These are phyloP conservation scores for Hypoxylon lienhwacheense DNA, from an alignment of 495 filamentous ascomycete species.

Conservation along the genomic window DNA sequence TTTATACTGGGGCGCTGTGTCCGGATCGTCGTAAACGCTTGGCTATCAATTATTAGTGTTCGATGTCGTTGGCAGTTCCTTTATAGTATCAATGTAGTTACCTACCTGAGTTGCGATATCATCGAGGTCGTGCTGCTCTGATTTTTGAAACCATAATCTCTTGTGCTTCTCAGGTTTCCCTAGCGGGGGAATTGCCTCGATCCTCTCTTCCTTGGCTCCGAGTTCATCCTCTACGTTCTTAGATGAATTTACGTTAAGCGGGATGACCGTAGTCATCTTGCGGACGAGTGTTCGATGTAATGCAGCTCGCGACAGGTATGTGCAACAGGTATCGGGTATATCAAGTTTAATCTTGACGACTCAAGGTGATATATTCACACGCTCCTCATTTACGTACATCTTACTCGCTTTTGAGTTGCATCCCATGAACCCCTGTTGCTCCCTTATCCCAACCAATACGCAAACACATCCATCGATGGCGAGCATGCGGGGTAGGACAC, in stretches of 20 bases:
- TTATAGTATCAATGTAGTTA: background rate
- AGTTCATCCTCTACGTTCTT: slow-evolving; percentile 26
- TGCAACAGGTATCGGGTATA: too few species aligned
- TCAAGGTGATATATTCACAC: too few species aligned
- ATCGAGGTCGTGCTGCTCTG: slow-evolving; percentile 48
- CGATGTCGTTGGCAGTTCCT: background rate
- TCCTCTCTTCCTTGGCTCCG: slow-evolving; percentile 20
- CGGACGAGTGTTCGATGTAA: background rate
- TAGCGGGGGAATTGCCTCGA: slow-evolving; percentile 39
- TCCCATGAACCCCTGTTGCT: background rate
- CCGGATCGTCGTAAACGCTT: slow-evolving; percentile 51
- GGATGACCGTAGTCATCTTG: slow-evolving; percentile 32
- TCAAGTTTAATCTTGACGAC: too few species aligned
- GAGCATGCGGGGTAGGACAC: slow-evolving; percentile 31
- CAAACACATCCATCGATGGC: slow-evolving; percentile 1
- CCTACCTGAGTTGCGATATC: slow-evolving; percentile 60
- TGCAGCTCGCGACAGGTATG: background rate
- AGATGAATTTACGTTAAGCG: slow-evolving; percentile 1
- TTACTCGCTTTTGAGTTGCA: too few species aligned
- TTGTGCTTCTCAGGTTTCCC: slow-evolving; percentile 42
- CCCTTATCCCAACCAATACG: background rate
- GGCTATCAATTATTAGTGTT: slow-evolving; percentile 27
- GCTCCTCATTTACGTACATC: too few species aligned
- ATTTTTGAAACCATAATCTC: slow-evolving; percentile 50
- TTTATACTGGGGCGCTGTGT: slow-evolving; percentile 42